Evolutionary conservation across 257 asterid species (phyloP), one percentile per base, ranked within the genome.

Genomic region (Solanum chiquidenum): DNA sequence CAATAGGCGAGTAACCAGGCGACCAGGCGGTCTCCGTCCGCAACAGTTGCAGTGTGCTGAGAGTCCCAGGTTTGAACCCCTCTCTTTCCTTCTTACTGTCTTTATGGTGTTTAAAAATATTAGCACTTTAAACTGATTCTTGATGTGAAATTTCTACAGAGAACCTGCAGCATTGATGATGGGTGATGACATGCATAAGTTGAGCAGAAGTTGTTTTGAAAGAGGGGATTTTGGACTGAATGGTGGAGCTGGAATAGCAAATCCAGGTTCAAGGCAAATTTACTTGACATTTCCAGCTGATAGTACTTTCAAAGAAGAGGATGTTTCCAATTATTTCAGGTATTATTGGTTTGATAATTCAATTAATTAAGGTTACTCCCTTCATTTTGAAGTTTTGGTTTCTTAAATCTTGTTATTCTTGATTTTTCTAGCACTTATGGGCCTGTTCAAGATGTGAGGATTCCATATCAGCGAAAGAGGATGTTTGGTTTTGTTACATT

Each of bases 401-500:
- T 64, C n/a, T 79, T 73, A 12, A 7, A 9, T 12, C 11, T 83
- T 84, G 21, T 38, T 42, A 52, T 84, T 84, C 68, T 35, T 84
- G 74, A 25, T 9, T 74, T 29, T 74, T 66, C 60, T n/a, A 94
- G 97, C 82, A 93, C 87, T 85, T 94, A 90, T 37, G 97, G 97
- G 86, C 97, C 97, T 3, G 95, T 93, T 83, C 95, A 94, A 91
- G 95, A 94, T 90, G 95, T 94, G 84, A 91, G 97, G 86, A 94
- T 94, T 29, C 97, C 97, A 4, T 94, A 94, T 84, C 97, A 94
- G 91, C 97, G 91, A 91, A 93, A 94, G 91, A 84, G 97, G 88
- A 94, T 94, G 97, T 94, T 94, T 69, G 97, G 97, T 1, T 94
- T 94, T 46, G 97, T 94, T 8, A 94, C 97, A 4, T 94, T 94